Percentiles rank a stretch among this genome's conserved stretches.
phyloP scores from a whole-genome alignment of 2,329 filamentous ascomycete genomes.

The Monilinia polystroma region DNA sequence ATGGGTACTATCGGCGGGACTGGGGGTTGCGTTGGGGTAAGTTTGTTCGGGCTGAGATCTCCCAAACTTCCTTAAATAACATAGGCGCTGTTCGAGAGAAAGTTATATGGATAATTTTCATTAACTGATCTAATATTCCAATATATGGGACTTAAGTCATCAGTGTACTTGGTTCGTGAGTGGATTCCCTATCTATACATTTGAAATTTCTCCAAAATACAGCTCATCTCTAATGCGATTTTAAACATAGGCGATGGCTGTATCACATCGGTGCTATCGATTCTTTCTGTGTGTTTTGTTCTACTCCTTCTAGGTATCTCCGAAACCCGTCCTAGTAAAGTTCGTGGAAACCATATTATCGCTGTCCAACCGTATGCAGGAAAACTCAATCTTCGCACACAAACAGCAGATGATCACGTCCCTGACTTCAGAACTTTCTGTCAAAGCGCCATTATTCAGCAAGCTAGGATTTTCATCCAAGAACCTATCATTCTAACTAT shows the following conservation, averaged over 20 bases:
- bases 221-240: not conserved
- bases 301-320: slow-evolving; percentile 43
- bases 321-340: slow-evolving; percentile 47
- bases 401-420: slow-evolving; percentile 43
- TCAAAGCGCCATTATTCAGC: slow-evolving; percentile 44
- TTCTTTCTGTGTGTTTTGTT: slow-evolving; percentile 40
- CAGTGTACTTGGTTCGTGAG: slow-evolving; percentile 43
- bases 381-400: slow-evolving; percentile 34
- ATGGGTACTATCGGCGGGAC: slow-evolving; percentile 47
- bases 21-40: slow-evolving; percentile 42
- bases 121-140: slow-evolving; percentile 41
- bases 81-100: not conserved
- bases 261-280: slow-evolving; percentile 45
- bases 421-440: slow-evolving; percentile 43
- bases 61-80: not conserved
- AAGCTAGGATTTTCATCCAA: slow-evolving; percentile 45
- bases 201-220: not conserved
- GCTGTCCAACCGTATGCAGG: slow-evolving; percentile 29
- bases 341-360: slow-evolving; percentile 43
- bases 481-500: slow-evolving; percentile 49
- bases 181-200: not conserved
- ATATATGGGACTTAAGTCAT: slow-evolving; percentile 47
- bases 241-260: slow-evolving; percentile 45
- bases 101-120: not conserved
- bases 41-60: not conserved